Percentiles rank a stretch among this genome's conserved stretches.
Evolutionary conservation across 768 basidiomycete genomes (phyloP).

Genomic region (Pleurotus tuber-regium): DNA sequence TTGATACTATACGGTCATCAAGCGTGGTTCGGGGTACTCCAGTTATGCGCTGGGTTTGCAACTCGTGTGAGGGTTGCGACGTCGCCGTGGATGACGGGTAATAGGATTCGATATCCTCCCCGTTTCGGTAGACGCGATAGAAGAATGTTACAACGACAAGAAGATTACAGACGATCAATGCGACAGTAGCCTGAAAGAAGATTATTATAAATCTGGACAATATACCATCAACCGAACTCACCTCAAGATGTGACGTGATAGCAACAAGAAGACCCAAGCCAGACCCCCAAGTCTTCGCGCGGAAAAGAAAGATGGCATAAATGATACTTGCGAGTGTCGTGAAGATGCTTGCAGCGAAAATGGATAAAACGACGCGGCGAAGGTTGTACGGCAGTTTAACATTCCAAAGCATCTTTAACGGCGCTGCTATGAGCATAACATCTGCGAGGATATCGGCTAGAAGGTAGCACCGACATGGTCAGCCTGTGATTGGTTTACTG

Average conservation of each 20-base stretch:
- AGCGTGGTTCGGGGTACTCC: neutral
- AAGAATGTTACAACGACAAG: conserved; percentile 23
- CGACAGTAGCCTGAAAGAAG: conserved; percentile 14
- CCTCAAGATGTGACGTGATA: conserved; percentile 8
- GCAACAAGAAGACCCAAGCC: neutral
- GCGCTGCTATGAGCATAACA: conserved; percentile 14
- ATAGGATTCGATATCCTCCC: conserved; percentile 23
- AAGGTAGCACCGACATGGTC: too few relatives aligned
- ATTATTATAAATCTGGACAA: neutral
- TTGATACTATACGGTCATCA: neutral
- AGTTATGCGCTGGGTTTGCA: neutral
- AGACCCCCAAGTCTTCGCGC: neutral
- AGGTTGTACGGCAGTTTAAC: conserved; percentile 12
- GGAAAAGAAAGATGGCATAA: neutral
- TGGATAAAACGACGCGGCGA: conserved; percentile 16
- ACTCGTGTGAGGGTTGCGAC: neutral
- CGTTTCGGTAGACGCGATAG: conserved; percentile 18
- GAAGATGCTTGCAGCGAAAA: conserved; percentile 19
- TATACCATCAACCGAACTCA: conserved; percentile 2
- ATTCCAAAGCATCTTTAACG: conserved; percentile 17
- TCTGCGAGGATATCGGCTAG: conserved; percentile 19
- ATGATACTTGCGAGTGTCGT: conserved; percentile 8
- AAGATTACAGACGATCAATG: conserved; percentile 20
- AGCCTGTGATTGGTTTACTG: too few relatives aligned
- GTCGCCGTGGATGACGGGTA: conserved; percentile 1